Evolutionary conservation across 176 grass and related monocot species (phyloP), one percentile per base, ranked within the genome.

Genomic region (Oryza punctata): DNA sequence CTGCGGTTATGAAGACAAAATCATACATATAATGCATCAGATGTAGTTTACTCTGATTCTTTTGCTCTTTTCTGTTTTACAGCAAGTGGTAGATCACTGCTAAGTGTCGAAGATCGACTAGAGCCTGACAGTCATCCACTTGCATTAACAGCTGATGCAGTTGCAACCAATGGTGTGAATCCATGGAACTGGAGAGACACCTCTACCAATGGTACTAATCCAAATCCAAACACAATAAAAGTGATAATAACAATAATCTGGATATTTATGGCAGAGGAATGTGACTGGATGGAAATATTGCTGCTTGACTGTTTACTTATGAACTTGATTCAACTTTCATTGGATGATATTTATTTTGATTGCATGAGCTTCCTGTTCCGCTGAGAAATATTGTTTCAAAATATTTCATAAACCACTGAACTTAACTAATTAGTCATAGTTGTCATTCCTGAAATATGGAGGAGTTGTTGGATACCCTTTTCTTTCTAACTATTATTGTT

Each of bases 121-220:
- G 90, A 98, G 72, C 85, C 82, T 46, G 90, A 98, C 33, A 78
- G 92, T 50, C 89, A 92, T 81, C 85, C 85, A 13, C 84, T 96
- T 83, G 84, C 85, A n/a, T 92, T 96, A 85, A 96, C 91, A 12
- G 73, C 83, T 61, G 93, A 96, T 90, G 87, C 87, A 75, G 93
- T 87, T 78, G 89, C 85, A 86, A 93, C 91, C 47, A 94, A 95
- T 71, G 91, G 96, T 89, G 82, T 95, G 23, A 93, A 91, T 79
- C 89, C 91, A 67, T 99, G 97, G 97, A 99, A 94, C 70, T 96
- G 97, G 93, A 92, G 97, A 86, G 93, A 99, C 67, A 86, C 97
- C 50, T 88, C 93, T 81, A 88, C 94, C 78, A 94, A 94, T 19
- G 93, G 97, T 99, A 79, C 23, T 25, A 38, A 50, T 86, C 27